Base-by-base conservation (phyloP, 2,329 filamentous ascomycete species). In the Fusarium algeriense region DNA sequence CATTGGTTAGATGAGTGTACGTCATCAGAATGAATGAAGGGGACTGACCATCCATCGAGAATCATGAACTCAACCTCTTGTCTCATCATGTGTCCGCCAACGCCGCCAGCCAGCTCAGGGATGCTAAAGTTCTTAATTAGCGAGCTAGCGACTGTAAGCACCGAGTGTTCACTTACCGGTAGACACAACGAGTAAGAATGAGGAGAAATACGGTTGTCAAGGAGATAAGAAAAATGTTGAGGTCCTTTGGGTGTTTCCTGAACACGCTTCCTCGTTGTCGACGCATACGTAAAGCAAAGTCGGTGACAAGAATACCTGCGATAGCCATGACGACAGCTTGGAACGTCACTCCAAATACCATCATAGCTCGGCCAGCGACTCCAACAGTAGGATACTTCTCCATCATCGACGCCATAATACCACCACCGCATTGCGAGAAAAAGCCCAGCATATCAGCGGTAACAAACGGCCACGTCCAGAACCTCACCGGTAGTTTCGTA, bases 51-150 rank as follows among this genome's bases (percentile, higher is more conserved):
- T 4, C 54, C 54, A 32, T 57, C 54, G 2, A 57, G 34, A 3
- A 57, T 32, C 54, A 57, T 57, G 12, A 57, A 57, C n/a, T 57
- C 54, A 12, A 30, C 44, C 12, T 57, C 54, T 15, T 57, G 44
- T 32, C 44, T 44, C 54, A 57, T 57, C 34, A 57, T 38, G 14
- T 52, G 44, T 23, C 54, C 54, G 12, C 54, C 54, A 8, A 57
- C 54, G 3, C 54, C 54, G 2, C 43, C 54, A 15, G 54, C 44
- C 15, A 57, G 14, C 26, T 57, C 54, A 3, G 32, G 32, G 1
- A 57, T 57, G 7, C 54, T 57, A 15, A 1, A 15, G 7, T 2
- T 20, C 7, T 57, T 38, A 30, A 1, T 0, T n/a, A 15, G 26
- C 8, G 9, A 3, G 3, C 3, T 10, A 0, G 1, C 9, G 4